Evolutionary conservation across 1,284 basidiomycete species (phyloP).

Genomic region (Cystodermella granulosa): DNA sequence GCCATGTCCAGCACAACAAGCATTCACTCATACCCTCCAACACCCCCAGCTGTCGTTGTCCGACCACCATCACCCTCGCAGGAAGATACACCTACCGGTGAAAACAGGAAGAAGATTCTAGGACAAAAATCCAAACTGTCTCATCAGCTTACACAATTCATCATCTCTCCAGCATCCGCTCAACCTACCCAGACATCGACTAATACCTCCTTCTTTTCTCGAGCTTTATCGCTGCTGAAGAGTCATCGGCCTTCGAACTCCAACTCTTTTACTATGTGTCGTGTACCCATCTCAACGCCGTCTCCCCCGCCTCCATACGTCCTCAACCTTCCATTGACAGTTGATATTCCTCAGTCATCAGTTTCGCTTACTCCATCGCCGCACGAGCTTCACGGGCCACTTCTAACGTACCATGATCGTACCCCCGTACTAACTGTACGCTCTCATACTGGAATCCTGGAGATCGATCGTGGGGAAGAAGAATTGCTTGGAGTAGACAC

Average conservation of each 20-base stretch:
- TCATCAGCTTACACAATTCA: constrained; percentile 54
- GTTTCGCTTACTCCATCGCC: constrained; percentile 4
- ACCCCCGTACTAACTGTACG: constrained; percentile 61
- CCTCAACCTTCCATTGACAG: constrained; percentile 9
- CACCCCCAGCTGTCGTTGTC: constrained; percentile 44
- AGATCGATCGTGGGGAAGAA: constrained; percentile 56
- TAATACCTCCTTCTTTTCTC: constrained; percentile 48
- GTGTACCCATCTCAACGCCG: constrained; percentile 27
- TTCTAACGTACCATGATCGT: constrained; percentile 64
- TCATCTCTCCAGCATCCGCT: constrained; percentile 53
- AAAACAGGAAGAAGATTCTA: constrained; percentile 12
- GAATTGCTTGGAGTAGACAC: constrained; percentile 63
- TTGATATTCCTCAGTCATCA: constrained; percentile 7
- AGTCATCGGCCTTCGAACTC: constrained; percentile 56
- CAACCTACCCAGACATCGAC: constrained; percentile 38
- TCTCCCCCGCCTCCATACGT: constrained; percentile 19
- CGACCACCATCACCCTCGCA: constrained; percentile 45
- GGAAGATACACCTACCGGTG: constrained; percentile 16
- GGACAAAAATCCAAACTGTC: constrained; percentile 9
- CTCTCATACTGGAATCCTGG: constrained; percentile 56
- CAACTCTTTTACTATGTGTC: constrained; percentile 59
- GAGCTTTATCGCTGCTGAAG: constrained; percentile 54
- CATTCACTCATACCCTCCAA: constrained; percentile 66
- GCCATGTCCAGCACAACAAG: constrained; percentile 35
- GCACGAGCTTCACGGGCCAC: constrained; percentile 29